Percentiles rank a stretch among this genome's conserved stretches.
Evolutionary conservation across 192 early-diverging fungal genomes (phyloP).

Genomic region (Coemansia sp.): DNA sequence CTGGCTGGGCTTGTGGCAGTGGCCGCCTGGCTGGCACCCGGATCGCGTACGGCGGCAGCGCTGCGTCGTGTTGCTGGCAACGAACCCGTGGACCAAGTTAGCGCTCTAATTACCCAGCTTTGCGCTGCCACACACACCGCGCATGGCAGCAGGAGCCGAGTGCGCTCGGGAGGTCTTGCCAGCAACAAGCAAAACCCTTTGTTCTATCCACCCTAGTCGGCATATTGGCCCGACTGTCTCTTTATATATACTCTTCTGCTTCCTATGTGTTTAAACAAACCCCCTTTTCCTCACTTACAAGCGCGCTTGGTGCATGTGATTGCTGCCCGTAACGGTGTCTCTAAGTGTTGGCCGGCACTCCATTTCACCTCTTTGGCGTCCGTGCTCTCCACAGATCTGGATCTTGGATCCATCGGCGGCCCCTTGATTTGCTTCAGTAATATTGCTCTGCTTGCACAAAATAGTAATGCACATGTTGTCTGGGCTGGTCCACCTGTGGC

Average conservation of each 20-base stretch:
- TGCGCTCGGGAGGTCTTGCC: slow-evolving; percentile 9
- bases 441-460: not conserved
- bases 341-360: not conserved
- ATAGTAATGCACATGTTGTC: slow-evolving; percentile 2
- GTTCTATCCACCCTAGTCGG: slow-evolving; percentile 16
- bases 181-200: slow-evolving; percentile 27
- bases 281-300: too few species aligned
- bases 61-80: slow-evolving; percentile 39
- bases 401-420: too few species aligned
- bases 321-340: not conserved
- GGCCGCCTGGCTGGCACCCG: slow-evolving; percentile 30
- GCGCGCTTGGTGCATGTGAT: too few species aligned
- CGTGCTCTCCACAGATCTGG: too few species aligned
- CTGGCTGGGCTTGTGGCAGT: slow-evolving; percentile 30
- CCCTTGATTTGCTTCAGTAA: too few species aligned
- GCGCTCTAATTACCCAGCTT: slow-evolving; percentile 24
- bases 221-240: slow-evolving; percentile 4
- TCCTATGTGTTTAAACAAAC: too few species aligned
- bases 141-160: slow-evolving; percentile 15
- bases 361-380: not conserved
- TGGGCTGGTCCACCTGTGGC: slow-evolving; percentile 24
- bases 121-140: slow-evolving; percentile 10
- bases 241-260: slow-evolving; percentile 1
- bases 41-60: slow-evolving; percentile 34
- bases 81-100: slow-evolving; percentile 38